A percentile compares a stretch with the other conserved stretches of the same genome.
Evolutionary conservation across 352 stramenopile genomes (phyloP).

Genomic region (Phytophthora colocasiae): DNA sequence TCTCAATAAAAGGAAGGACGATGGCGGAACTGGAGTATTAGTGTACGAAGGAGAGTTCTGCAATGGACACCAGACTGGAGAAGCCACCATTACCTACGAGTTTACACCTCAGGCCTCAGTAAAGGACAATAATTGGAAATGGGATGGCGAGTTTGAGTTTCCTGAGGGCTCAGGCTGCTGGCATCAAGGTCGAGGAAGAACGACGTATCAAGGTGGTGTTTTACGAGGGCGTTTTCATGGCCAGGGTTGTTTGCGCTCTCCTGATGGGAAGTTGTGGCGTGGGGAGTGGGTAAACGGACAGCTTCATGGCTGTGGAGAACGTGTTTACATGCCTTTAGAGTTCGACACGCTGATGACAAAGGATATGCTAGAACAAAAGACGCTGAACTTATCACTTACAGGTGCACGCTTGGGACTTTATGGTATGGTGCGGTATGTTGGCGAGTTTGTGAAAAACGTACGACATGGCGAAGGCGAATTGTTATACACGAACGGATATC

Average conservation of each 20-base stretch:
- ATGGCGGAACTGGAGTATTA: constrained; percentile 12
- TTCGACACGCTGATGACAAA: constrained; percentile 46
- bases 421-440: constrained; percentile 61
- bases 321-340: constrained; percentile 60
- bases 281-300: constrained; percentile 60
- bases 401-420: constrained; percentile 51
- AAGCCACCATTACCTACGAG: constrained; percentile 49
- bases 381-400: constrained; percentile 6
- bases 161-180: constrained; percentile 60
- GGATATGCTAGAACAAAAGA: constrained; percentile 36
- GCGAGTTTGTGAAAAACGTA: constrained; percentile 51
- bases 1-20: constrained; percentile 15
- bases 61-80: constrained; percentile 52
- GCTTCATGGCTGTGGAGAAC: constrained; percentile 55
- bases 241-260: constrained; percentile 53
- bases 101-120: constrained; percentile 32
- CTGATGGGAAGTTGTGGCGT: constrained; percentile 63
- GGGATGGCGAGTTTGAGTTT: constrained; percentile 74
- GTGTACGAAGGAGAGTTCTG: constrained; percentile 65
- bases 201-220: constrained; percentile 63
- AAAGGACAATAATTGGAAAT: constrained; percentile 31
- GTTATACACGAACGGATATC: constrained; percentile 68
- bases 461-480: constrained; percentile 58
- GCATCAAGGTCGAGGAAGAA: constrained; percentile 61
- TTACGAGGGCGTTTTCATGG: constrained; percentile 73